phyloP scores from a whole-genome alignment of 2,329 filamentous ascomycete genomes.

The Aspergillus caelatus region DNA sequence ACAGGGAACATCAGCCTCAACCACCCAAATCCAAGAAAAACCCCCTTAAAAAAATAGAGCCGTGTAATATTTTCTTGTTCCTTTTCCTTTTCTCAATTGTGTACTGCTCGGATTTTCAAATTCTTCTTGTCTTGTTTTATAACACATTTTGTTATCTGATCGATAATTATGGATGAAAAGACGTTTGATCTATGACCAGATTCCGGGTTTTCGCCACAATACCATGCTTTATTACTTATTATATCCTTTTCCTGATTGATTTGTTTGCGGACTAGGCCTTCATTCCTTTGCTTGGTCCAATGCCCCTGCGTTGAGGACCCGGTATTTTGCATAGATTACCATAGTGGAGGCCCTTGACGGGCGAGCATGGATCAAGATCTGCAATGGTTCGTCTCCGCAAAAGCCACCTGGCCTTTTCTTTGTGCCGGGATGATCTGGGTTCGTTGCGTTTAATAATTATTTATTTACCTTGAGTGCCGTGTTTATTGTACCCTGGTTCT shows the following conservation, averaged over 20 bases:
- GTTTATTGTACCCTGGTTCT: background rate
- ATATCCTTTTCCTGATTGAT: background rate
- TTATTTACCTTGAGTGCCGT: background rate
- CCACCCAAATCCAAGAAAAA: constrained; percentile 4
- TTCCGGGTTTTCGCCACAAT: background rate
- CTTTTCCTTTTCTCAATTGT: background rate
- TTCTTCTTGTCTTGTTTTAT: constrained; percentile 14
- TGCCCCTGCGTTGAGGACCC: background rate
- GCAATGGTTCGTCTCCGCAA: background rate
- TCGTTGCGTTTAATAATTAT: background rate
- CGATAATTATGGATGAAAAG: constrained; percentile 3
- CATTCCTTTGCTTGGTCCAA: background rate
- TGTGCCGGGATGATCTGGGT: background rate
- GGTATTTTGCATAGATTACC: background rate
- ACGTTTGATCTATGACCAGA: background rate
- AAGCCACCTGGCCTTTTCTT: constrained; percentile 3
- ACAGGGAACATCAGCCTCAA: constrained; percentile 5
- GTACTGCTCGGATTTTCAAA: background rate
- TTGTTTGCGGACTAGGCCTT: background rate
- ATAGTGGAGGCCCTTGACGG: background rate
- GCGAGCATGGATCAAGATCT: background rate
- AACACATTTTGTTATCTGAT: background rate
- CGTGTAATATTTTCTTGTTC: background rate
- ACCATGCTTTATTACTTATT: background rate
- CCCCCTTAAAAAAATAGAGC: constrained; percentile 8